Evolutionary conservation across 2,329 filamentous ascomycete genomes (phyloP).

Genomic region (Orbilia blumenaviensis): DNA sequence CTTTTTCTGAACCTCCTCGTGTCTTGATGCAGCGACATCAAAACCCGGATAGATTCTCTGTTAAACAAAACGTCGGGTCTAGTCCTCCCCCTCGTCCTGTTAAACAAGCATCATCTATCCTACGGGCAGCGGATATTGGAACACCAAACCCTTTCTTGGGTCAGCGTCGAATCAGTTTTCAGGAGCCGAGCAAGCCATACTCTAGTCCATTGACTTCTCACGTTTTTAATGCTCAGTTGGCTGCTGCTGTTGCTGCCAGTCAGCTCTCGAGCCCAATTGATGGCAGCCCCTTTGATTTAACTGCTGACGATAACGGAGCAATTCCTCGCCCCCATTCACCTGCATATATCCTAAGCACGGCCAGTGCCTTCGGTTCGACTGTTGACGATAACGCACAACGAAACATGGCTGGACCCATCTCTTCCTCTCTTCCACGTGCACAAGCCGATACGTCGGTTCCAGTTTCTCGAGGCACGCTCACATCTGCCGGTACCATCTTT

Average conservation of each 20-base stretch:
- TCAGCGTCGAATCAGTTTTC: background rate
- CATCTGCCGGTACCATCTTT: constrained; percentile 36
- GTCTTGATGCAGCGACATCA: constrained; percentile 6
- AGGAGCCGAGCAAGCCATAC: background rate
- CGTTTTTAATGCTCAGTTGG: background rate
- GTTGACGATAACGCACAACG: constrained; percentile 7
- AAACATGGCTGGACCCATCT: background rate
- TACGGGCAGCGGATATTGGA: background rate
- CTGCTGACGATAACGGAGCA: background rate
- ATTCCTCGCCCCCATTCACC: too few species aligned
- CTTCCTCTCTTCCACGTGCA: background rate
- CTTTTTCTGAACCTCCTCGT: background rate
- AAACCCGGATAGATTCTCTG: background rate
- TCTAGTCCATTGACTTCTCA: background rate
- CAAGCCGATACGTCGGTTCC: constrained; percentile 14
- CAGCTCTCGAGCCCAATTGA: too few species aligned
- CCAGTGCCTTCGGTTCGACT: background rate
- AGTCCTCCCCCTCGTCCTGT: constrained; percentile 18
- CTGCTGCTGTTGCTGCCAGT: too few species aligned
- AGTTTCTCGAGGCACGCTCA: constrained; percentile 35
- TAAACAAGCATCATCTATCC: background rate
- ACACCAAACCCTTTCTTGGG: background rate
- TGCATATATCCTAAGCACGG: too few species aligned
- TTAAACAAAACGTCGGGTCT: background rate
- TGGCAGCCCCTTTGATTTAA: background rate